These are phyloP conservation scores for Pythium oligandrum DNA, from an alignment of 352 stramenopile genomes.

Conservation along the genomic window DNA sequence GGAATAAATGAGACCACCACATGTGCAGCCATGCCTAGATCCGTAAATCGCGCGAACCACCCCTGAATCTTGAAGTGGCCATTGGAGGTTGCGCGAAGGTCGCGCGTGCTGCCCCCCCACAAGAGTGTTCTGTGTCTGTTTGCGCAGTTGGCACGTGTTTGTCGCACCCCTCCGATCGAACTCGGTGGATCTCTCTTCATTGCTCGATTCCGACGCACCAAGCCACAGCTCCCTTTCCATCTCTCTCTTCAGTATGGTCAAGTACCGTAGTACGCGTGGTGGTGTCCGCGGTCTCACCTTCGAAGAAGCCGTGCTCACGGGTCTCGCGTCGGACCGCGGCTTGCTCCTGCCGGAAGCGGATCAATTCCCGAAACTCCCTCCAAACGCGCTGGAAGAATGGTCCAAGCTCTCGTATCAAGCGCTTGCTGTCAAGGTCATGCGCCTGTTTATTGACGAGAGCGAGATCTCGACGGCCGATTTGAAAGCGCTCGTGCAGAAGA, in stretches of 20 bases:
- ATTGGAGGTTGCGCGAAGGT: constrained; percentile 12
- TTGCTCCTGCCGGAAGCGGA: constrained; percentile 76
- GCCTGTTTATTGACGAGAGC: constrained; percentile 93
- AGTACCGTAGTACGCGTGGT: constrained; percentile 82
- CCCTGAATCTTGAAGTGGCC: not conserved
- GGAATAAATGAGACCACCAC: too few relatives aligned
- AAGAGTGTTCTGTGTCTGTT: too few relatives aligned
- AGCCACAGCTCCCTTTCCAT: too few relatives aligned
- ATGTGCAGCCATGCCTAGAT: constrained; percentile 4
- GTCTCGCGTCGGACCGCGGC: constrained; percentile 76
- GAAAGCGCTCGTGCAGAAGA: constrained; percentile 88
- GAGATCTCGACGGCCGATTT: constrained; percentile 93
- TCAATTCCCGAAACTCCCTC: constrained; percentile 74
- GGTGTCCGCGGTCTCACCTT: constrained; percentile 79
- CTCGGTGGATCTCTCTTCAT: not conserved
- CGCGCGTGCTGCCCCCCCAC: not conserved
- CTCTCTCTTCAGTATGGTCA: constrained; percentile 41
- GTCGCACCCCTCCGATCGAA: too few relatives aligned
- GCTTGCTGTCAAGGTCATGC: constrained; percentile 94
- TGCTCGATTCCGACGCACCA: too few relatives aligned
- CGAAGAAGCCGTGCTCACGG: constrained; percentile 84
- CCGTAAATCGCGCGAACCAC: constrained; percentile 7
- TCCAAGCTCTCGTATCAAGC: constrained; percentile 91
- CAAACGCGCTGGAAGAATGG: constrained; percentile 73
- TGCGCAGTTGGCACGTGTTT: too few relatives aligned